Evolutionary conservation across 2,329 filamentous ascomycete genomes (phyloP), one percentile per base, ranked within the genome.

Genomic region (Curvularia sp.): DNA sequence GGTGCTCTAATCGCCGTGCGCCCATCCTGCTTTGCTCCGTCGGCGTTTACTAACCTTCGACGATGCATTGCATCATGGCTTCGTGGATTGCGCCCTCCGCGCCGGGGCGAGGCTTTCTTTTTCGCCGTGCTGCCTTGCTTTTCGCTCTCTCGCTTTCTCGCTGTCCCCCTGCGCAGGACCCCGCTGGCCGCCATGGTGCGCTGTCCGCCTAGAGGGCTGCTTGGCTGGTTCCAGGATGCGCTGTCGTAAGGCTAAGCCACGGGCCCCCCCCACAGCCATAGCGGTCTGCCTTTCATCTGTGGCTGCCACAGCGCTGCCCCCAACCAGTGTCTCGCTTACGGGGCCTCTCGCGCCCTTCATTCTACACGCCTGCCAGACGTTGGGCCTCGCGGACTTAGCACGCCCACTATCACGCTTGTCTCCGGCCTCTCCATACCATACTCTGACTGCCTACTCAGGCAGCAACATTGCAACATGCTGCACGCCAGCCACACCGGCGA

Each of bases 231-330:
- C 62, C 46, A 53, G 64, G 63, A 58, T 66, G 57, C 55, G 62
- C 68, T 68, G 62, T 64, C 66, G 64, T 64, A 62, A 69, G 65
- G 65, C 64, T 60, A 63, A 69, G 65, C 63, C 67, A 68, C 64
- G 60, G 53, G 48, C 43, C 50, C 26, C 55, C 55, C 60, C 61
- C 60, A 60, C 63, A 53, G 31, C 46, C 62, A 59, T 52, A 66
- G 68, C 67, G 68, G 68, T 71, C 68, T 71, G 54, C 55, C 65
- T 52, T 68, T 60, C 53, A 62, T 57, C 65, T 69, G 68, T 69
- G 65, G 65, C 68, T 68, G 55, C 61, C 61, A 31, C 58, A 50
- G 61, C 60, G 61, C 58, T 31, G 30, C 9, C 30, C 26, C 26
- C 26, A 28, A 28, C 26, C 26, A 28, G 26, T 61, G 62, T 63